Evolutionary conservation across 495 filamentous ascomycete species (phyloP).

Genomic region (Entonaema liquescens): DNA sequence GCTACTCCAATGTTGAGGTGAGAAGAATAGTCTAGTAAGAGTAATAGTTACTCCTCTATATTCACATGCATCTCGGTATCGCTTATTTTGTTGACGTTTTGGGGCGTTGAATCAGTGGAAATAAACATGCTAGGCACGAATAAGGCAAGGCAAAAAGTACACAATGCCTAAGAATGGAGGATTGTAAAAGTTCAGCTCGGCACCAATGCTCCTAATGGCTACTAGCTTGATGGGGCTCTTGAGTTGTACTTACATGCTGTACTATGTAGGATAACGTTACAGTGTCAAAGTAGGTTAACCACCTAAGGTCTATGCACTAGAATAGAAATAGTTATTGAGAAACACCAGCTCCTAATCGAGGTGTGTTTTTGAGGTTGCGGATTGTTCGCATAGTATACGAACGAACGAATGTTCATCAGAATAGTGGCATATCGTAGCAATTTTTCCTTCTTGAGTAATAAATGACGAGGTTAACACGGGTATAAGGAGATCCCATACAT

Average conservation of each 20-base stretch:
- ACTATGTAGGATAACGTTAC: not conserved
- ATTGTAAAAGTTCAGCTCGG: not conserved
- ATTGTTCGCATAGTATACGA: not conserved
- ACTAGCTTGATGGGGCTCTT: not conserved
- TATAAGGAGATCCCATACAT: not conserved
- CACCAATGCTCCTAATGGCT: not conserved
- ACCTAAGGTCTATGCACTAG: too few relatives aligned
- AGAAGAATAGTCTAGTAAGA: slow-evolving; percentile 16
- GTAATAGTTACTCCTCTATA: slow-evolving; percentile 9
- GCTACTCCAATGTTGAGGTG: not conserved
- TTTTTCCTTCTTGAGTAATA: not conserved
- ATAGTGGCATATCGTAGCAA: not conserved
- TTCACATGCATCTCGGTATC: slow-evolving; percentile 19
- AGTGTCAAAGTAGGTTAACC: not conserved
- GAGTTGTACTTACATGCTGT: not conserved
- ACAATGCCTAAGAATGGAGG: not conserved
- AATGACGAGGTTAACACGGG: not conserved
- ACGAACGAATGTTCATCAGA: not conserved
- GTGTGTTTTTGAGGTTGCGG: not conserved
- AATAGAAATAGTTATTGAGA: not conserved
- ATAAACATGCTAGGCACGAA: not conserved
- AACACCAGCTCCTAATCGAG: not conserved
- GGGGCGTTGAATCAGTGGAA: not conserved
- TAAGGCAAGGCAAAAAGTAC: not conserved
- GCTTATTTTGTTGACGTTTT: slow-evolving; percentile 15